phyloP scores from a whole-genome alignment of 2,329 filamentous ascomycete genomes.

The Fonsecaea pedrosoi region DNA sequence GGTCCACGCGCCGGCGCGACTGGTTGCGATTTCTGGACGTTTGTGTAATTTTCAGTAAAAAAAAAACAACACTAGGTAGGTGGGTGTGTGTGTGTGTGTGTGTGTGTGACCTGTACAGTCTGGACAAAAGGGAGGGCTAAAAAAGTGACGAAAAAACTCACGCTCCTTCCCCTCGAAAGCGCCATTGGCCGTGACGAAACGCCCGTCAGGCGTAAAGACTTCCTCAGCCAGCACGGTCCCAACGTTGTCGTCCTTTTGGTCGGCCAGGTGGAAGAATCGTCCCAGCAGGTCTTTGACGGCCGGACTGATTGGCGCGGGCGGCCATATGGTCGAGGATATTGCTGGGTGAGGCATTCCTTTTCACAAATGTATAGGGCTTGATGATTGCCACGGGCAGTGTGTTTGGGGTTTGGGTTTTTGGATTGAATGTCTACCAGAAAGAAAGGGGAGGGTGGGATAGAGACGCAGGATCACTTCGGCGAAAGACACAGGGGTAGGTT shows the following conservation, averaged over 20 bases:
- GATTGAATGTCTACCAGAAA: not conserved
- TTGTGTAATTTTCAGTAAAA: not conserved
- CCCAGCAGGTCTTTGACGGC: conserved; percentile 6
- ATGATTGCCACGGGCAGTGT: not conserved
- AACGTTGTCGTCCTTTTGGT: conserved; percentile 2
- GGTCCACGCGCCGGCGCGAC: conserved; percentile 16
- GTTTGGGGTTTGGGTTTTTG: not conserved
- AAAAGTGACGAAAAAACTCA: not conserved
- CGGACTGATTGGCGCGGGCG: conserved; percentile 8
- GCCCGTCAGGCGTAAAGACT: conserved; percentile 15
- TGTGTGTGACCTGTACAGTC: too few species aligned
- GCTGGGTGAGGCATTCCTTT: not conserved
- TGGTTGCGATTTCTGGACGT: conserved; percentile 9
- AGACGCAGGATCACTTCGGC: not conserved
- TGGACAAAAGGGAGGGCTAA: not conserved
- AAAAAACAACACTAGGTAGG: too few species aligned
- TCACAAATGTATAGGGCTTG: too few species aligned
- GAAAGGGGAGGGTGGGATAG: not conserved
- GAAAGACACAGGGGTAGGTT: not conserved
- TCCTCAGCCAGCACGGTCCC: conserved; percentile 6
- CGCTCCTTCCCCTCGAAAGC: conserved; percentile 7
- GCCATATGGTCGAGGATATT: conserved; percentile 6
- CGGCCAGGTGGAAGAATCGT: conserved; percentile 14
- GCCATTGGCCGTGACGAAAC: conserved; percentile 9
- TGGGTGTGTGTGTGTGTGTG: too few species aligned